Base-by-base conservation (phyloP, 2,329 filamentous ascomycete species). In the Monosporascus cannonballus region DNA sequence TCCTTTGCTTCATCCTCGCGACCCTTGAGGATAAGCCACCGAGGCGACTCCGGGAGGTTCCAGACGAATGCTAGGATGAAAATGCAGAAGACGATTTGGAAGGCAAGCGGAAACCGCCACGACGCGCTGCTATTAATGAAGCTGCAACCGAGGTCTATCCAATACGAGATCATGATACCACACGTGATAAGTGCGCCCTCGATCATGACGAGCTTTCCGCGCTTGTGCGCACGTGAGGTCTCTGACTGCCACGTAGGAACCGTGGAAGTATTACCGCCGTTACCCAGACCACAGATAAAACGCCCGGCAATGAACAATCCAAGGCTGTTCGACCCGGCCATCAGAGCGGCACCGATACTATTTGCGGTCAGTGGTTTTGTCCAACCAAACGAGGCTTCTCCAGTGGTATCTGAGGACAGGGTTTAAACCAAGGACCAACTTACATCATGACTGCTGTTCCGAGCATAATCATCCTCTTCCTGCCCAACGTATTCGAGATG, bases 201-300 rank as follows among this genome's bases (percentile, higher is more conserved):
- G 47, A 83, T 75, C 77, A 83, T 81, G 63, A 84, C 79, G 25
- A 83, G 69, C 58, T 80, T 81, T n/a, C 80, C 80, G 48, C 80
- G 73, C 59, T 81, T 79, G 59, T 84, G 76, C 3, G 78, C 71
- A 17, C 74, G 76, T 39, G 79, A 82, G 0, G 77, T 80, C 63
- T 84, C 81, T 0, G 79, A 80, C 54, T 84, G 79, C 80, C 81
- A 85, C 48, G 79, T 83, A 4, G 81, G 81, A 11, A 80, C 74
- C 1, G 75, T 77, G 1, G 70, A 71, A 0, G 71, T 74, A 51
- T 73, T 71, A 34, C 65, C 66, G 48, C 71, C 71, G 54, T 73
- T 72, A n/a, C 72, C 72, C 6, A 75, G 54, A 7, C 73, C 73
- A 4, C 73, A 74, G 42, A 76, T 69, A 49, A 76, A 66, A 46